Percentiles rank a stretch among this genome's conserved stretches.
Conservation (phyloP, 331 rosid species). For the Saraca asoca region DNA sequence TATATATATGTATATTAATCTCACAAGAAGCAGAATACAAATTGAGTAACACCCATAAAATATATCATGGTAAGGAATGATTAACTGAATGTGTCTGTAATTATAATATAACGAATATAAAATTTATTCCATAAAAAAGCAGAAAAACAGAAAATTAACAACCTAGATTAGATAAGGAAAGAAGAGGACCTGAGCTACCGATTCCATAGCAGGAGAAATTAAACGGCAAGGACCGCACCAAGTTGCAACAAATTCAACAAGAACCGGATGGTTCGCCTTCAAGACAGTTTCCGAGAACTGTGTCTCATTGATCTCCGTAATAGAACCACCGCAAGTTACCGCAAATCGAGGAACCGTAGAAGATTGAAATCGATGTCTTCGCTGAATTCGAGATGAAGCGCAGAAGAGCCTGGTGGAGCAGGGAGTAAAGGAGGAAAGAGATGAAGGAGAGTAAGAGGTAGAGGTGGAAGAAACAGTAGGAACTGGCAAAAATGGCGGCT, state of each 20-base stretch:
- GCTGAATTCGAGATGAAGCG: conserved; percentile 19
- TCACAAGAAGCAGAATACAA: no score
- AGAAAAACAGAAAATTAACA: background rate
- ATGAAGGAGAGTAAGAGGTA: conserved; percentile 19
- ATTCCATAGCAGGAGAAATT: conserved; percentile 70
- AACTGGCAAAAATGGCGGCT: conserved; percentile 20
- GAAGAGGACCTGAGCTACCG: conserved; percentile 61
- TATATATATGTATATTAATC: no score
- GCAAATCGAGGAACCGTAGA: conserved; percentile 42
- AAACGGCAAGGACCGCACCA: conserved; percentile 97
- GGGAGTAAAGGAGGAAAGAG: conserved; percentile 24
- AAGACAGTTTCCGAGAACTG: conserved; percentile 65
- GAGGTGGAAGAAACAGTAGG: conserved; percentile 38
- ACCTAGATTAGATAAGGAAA: background rate
- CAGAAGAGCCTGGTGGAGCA: conserved; percentile 30
- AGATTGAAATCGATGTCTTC: conserved; percentile 10
- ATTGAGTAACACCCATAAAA: no score
- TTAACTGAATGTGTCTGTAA: no score
- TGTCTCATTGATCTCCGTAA: conserved; percentile 61
- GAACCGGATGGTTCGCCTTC: conserved; percentile 70
- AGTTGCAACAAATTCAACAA: conserved; percentile 81
- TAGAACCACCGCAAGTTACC: conserved; percentile 46
- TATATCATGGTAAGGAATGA: no score
- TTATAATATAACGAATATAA: no score
- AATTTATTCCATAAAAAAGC: no score